Evolutionary conservation across 306 rosid genomes (phyloP), one percentile per base, ranked within the genome.

Genomic region (Hylodesmum podocarpum): DNA sequence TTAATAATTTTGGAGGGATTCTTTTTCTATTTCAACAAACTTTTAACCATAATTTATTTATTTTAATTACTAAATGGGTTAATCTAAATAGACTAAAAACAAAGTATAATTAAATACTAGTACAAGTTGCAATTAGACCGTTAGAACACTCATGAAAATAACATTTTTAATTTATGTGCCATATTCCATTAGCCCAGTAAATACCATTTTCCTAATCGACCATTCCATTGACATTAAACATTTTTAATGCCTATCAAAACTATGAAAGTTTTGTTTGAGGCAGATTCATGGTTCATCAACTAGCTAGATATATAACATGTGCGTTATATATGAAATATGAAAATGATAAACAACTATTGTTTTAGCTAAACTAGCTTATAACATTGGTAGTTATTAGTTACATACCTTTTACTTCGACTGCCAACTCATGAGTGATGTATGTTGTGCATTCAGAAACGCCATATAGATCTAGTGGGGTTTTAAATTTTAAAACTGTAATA

Each of bases 391-490:
- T 49, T 70, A 31, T 33, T 18, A 14, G 47, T 53, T 12, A 49
- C 2, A 14, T 9, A 8, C 14, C 13, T 31, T 50, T 18, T 46
- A 50, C 18, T 29, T 71, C 14, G 21, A 33, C 53, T 34, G 53
- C 39, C 43, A 73, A 57, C 11, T n/a, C 1, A 39, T 1, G 2
- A 6, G 24, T 75, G 72, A 61, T 31, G 72, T 46, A 44, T 13
- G 25, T 75, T 31, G 71, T 40, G 18, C 50, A 61, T 33, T 75
- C 4, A 62, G 21, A 75, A 75, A 75, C 72, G 72, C 49, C 72
- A 75, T 9, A 14, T 61, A 57, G 11, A n/a, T 55, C n/a, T 13
- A 19, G 4, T 25, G 29, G 50, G 55, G 8, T 55, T 55, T 44
- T n/a, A n/a, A n/a, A 53, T 51, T 53, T 22, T 37, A 39, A 54